A percentile compares a stretch with the other conserved stretches of the same genome.
Conservation (phyloP, 2,329 filamentous ascomycete species). For the Grosmannia penicillata region DNA sequence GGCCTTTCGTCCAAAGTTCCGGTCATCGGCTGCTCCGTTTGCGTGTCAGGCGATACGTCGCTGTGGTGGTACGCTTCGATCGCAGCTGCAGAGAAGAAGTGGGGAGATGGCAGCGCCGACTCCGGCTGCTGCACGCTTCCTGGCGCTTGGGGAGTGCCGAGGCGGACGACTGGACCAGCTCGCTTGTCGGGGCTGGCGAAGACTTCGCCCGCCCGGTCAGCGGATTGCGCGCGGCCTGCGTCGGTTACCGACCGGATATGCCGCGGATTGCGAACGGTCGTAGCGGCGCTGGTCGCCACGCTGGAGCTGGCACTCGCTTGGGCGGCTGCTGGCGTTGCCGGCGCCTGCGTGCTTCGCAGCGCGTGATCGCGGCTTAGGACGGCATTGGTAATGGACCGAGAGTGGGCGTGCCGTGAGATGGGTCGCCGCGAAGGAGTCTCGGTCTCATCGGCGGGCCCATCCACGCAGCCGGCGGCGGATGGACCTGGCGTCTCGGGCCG, state of each 20-base stretch:
- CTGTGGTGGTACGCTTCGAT: conserved; percentile 26
- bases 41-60: no score
- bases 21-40: no score
- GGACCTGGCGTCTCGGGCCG: conserved; percentile 6
- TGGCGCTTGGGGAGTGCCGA: conserved; percentile 46
- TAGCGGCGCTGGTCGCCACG: not conserved
- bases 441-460: conserved; percentile 2
- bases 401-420: conserved; percentile 25
- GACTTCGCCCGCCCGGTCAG: conserved; percentile 38
- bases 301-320: conserved; percentile 19
- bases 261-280: conserved; percentile 23
- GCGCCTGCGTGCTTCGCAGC: conserved; percentile 18
- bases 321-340: conserved; percentile 22
- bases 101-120: conserved; percentile 1
- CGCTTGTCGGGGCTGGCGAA: conserved; percentile 50
- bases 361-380: conserved; percentile 26
- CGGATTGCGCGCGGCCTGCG: conserved; percentile 42
- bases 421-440: conserved; percentile 1
- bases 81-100: conserved; percentile 22
- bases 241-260: conserved; percentile 24
- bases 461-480: conserved; percentile 16
- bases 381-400: conserved; percentile 28
- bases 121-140: conserved; percentile 36
- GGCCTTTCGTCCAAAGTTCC: conserved; percentile 31
- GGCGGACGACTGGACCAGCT: conserved; percentile 44